Conservation (phyloP, 2,329 filamentous ascomycete species). For the Annulohypoxylon truncatum region DNA sequence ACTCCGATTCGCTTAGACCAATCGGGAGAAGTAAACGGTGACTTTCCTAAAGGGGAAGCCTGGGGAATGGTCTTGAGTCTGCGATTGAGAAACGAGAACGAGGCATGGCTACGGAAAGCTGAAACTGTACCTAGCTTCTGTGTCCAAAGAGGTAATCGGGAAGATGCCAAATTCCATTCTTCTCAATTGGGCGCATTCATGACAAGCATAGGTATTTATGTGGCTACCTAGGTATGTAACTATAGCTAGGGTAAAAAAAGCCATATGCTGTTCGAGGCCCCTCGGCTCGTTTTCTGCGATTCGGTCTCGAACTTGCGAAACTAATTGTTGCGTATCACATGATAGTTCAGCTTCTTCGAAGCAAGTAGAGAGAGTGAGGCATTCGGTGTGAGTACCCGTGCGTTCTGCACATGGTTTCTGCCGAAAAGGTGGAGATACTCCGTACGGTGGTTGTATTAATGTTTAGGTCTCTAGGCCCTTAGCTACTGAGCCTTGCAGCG, state of each 20-base stretch:
- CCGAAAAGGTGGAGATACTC: constrained; percentile 33
- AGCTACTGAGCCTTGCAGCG: constrained; percentile 26
- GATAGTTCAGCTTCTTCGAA: constrained; percentile 33
- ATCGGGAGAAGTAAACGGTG: constrained; percentile 29
- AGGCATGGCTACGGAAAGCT: constrained; percentile 16
- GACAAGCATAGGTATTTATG: background rate
- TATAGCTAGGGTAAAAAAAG: background rate
- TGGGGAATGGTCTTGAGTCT: constrained; percentile 12
- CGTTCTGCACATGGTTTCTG: constrained; percentile 34
- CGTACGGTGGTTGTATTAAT: constrained; percentile 19
- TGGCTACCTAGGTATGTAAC: constrained; percentile 7
- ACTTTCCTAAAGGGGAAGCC: constrained; percentile 41
- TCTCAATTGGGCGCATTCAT: background rate
- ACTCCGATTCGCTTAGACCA: constrained; percentile 30
- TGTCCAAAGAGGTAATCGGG: background rate
- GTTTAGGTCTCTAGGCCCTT: constrained; percentile 1
- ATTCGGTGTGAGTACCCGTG: constrained; percentile 36
- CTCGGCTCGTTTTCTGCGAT: background rate
- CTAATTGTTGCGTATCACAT: constrained; percentile 26
- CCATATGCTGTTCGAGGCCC: background rate
- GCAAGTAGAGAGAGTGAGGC: constrained; percentile 10
- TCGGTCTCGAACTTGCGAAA: background rate
- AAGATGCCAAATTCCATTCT: background rate
- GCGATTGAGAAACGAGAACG: background rate
- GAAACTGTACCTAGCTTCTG: constrained; percentile 6